Evolutionary conservation across 2,329 filamentous ascomycete genomes (phyloP), one percentile per base, ranked within the genome.

Genomic region (Pseudopithomyces maydicus): DNA sequence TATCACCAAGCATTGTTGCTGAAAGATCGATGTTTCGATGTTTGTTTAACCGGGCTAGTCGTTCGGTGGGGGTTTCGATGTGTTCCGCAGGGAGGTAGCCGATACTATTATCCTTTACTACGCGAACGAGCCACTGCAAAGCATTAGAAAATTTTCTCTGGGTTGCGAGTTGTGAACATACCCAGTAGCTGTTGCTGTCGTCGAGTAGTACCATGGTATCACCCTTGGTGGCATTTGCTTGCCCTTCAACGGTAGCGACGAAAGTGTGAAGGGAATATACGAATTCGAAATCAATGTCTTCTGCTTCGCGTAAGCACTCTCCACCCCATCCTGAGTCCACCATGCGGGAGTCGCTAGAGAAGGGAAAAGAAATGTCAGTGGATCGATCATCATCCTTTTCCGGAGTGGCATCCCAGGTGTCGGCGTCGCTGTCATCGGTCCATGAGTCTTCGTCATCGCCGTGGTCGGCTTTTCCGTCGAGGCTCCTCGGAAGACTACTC

Each of bases 251-350:
- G 0, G 95, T 98, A 26, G 95, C 95, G 63, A 97, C 91, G 72
- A 99, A 99, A 2, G 94, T 99, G 76, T 98, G 95, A 56, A 99
- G 83, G 26, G 95, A 95, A 80, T 99, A 99, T 59, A 99, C 95
- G 79, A 98, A 98, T 76, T 98, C 94, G 81, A 99, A 98, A 83
- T 99, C 95, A 78, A 99, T 99, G 73, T 99, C 95, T 85, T 99
- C 95, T 98, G 82, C 77, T 78, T 89, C 84, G 84, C 86, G 90
- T 97, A 92, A 97, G 92, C 88, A 89, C 81, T 90, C 85, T 79
- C 84, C 84, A 76, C 84, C 87, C 88, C 88, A 93, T 57, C 87
- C 88, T 67, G 85, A 87, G 75, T 90, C 87, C 82, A 90, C 77
- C 77, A 86, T 90, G 78, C 82, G 82, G 57, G 83, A 73, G 71